Evolutionary conservation across 768 basidiomycete species (phyloP).

Genomic region (Tricholoma terreum): DNA sequence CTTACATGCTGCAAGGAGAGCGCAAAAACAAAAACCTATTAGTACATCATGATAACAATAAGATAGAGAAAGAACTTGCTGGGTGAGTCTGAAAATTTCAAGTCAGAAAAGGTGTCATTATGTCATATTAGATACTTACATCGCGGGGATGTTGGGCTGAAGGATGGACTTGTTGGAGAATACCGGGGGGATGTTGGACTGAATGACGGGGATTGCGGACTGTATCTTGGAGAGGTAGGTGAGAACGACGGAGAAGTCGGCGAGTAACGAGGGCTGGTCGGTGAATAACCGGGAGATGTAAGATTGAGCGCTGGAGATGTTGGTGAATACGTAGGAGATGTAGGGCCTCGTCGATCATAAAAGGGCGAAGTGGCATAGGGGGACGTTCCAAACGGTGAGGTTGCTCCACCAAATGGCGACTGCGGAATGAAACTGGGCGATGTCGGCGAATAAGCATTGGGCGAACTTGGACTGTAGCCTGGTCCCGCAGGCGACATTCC

Average conservation of each 20-base stretch:
- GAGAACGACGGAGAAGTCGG: constrained; percentile 85
- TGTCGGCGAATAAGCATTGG: constrained; percentile 83
- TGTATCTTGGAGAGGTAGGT: constrained; percentile 80
- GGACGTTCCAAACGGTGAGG: constrained; percentile 78
- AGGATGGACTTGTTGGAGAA: constrained; percentile 87
- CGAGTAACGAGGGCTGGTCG: constrained; percentile 83
- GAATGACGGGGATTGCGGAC: constrained; percentile 88
- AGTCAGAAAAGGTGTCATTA: constrained; percentile 17
- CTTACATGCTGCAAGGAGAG: constrained; percentile 56
- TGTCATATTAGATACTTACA: constrained; percentile 48
- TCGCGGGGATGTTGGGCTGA: constrained; percentile 90
- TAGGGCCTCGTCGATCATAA: constrained; percentile 59
- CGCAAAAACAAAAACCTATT: constrained; percentile 10
- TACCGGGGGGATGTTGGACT: constrained; percentile 88
- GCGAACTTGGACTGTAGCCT: constrained; percentile 90
- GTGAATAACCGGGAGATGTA: constrained; percentile 82
- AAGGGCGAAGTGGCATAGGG: constrained; percentile 86
- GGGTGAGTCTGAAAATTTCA: constrained; percentile 59
- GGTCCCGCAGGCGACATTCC: constrained; percentile 87
- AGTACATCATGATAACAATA: constrained; percentile 18
- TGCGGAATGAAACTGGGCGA: constrained; percentile 83
- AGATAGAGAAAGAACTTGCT: constrained; percentile 47
- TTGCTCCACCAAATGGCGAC: constrained; percentile 79
- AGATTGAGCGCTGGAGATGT: constrained; percentile 81
- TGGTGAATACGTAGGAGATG: constrained; percentile 86